Conservation (phyloP, 2,329 filamentous ascomycete genomes). For the Didymella exigua region DNA sequence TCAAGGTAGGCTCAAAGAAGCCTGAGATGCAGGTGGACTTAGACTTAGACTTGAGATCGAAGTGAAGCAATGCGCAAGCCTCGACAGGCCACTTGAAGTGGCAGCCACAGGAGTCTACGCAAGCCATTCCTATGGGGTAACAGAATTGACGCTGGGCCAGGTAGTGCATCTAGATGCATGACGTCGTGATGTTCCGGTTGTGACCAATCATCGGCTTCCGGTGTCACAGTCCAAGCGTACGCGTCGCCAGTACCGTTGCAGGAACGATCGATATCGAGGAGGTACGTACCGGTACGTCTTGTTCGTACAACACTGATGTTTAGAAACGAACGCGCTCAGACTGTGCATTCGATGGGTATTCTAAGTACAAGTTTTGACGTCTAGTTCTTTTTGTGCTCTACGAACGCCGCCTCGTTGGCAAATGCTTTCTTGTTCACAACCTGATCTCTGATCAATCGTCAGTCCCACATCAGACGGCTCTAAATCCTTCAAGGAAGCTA, state of each 20-base stretch:
- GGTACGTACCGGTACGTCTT: too few relatives aligned
- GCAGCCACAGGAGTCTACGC: neutral
- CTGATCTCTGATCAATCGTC: conserved; percentile 21
- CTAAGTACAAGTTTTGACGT: neutral
- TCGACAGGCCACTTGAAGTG: neutral
- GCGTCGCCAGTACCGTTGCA: neutral
- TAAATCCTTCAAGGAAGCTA: neutral
- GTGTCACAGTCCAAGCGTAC: neutral
- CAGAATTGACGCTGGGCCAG: neutral
- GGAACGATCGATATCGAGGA: neutral
- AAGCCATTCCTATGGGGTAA: neutral
- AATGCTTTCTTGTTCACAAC: conserved; percentile 29
- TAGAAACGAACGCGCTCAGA: neutral
- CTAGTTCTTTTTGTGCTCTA: conserved; percentile 23
- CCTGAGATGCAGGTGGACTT: neutral
- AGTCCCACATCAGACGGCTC: conserved; percentile 1
- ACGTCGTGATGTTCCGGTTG: conserved; percentile 6
- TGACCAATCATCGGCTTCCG: conserved; percentile 7
- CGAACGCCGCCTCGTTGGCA: conserved; percentile 32
- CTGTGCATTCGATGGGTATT: neutral
- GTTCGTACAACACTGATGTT: too few relatives aligned
- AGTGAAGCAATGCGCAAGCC: neutral
- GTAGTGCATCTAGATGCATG: conserved; percentile 5
- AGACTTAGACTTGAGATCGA: neutral
- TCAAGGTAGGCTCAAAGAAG: neutral